Evolutionary conservation across 2,329 filamentous ascomycete species (phyloP).

Genomic region (Fusarium algeriense): DNA sequence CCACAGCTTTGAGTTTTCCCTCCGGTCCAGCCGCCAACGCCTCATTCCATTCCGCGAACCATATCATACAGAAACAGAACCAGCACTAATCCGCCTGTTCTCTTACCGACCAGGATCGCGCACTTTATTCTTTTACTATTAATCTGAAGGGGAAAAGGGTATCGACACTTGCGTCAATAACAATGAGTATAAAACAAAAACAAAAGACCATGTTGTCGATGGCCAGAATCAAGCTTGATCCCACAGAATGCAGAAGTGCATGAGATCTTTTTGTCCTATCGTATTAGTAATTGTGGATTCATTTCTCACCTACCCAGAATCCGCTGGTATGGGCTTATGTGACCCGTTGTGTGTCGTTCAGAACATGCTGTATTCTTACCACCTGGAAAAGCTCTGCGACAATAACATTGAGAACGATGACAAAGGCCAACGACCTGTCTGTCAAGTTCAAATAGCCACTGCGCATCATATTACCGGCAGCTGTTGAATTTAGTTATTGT

Average conservation of each 20-base stretch:
- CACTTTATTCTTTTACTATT: constrained; percentile 27
- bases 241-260: constrained; percentile 3
- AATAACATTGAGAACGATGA: constrained; percentile 7
- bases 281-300: constrained; percentile 32
- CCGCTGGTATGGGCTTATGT: background rate
- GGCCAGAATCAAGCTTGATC: background rate
- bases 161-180: constrained; percentile 43
- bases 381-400: constrained; percentile 29
- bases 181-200: constrained; percentile 18
- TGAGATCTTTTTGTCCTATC: constrained; percentile 30
- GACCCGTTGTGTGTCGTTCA: constrained; percentile 12
- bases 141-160: constrained; percentile 38
- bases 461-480: constrained; percentile 16
- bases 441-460: background rate
- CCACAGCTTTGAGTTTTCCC: constrained; percentile 24
- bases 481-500: constrained; percentile 21
- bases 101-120: constrained; percentile 30
- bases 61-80: constrained; percentile 33
- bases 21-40: constrained; percentile 32
- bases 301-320: constrained; percentile 33
- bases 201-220: constrained; percentile 18
- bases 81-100: constrained; percentile 17
- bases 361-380: constrained; percentile 41
- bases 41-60: constrained; percentile 37
- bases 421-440: background rate